Evolutionary conservation across 106 monocot species (phyloP).

Genomic region (Cymbidium sinense): DNA sequence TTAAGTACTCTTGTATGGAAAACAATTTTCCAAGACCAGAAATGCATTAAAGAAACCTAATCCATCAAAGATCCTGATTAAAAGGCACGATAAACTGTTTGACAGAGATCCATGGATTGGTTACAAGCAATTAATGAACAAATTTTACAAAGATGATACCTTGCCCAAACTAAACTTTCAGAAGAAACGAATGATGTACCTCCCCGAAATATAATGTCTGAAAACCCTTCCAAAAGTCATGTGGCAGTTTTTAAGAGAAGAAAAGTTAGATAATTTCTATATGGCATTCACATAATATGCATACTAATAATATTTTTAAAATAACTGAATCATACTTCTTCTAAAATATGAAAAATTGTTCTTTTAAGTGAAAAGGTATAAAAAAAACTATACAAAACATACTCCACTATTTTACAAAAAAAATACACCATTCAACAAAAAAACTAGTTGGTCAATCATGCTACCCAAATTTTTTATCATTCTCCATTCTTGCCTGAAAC

Average conservation of each 20-base stretch:
- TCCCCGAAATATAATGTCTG: background rate
- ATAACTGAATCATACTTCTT: background rate
- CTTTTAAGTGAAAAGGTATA: too few relatives aligned
- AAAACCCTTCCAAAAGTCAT: background rate
- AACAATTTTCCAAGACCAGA: background rate
- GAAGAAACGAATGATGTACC: background rate
- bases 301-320: background rate
- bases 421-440: too few relatives aligned
- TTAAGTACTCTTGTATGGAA: background rate
- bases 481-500: background rate
- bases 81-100: background rate
- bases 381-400: too few relatives aligned
- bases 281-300: background rate
- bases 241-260: background rate
- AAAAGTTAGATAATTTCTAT: background rate
- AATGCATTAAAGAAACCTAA: background rate
- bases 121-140: background rate
- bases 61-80: background rate
- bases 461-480: too few relatives aligned
- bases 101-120: background rate
- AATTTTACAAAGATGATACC: conserved; percentile 1
- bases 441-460: too few relatives aligned
- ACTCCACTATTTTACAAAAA: too few relatives aligned
- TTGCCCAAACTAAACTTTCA: background rate
- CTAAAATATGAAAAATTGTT: too few relatives aligned